Conservation (phyloP, 495 filamentous ascomycete genomes). For the Hypoxylon lienhwacheense region DNA sequence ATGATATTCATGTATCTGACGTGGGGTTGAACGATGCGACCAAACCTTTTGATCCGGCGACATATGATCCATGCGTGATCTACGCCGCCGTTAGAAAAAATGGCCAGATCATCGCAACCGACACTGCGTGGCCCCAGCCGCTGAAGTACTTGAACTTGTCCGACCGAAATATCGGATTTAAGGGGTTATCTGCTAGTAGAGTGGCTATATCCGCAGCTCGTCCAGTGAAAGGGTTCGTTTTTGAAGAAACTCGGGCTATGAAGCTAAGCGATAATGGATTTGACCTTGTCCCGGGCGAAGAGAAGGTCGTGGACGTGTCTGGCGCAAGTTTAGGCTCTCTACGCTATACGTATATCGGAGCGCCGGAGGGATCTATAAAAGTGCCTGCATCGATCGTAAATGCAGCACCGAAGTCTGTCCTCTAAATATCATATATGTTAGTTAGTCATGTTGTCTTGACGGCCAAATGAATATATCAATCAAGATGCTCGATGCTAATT, state of each 20-base stretch:
- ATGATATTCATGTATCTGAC: constrained; percentile 13
- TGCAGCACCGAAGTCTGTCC: too few species aligned
- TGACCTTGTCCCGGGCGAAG: constrained; percentile 49
- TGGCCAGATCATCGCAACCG: constrained; percentile 57
- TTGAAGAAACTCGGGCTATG: constrained; percentile 47
- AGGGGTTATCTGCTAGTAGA: constrained; percentile 11
- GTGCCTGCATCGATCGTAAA: background rate
- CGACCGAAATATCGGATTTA: constrained; percentile 37
- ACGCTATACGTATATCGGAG: constrained; percentile 38
- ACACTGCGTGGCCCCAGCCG: constrained; percentile 79
- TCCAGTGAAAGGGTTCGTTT: constrained; percentile 53
- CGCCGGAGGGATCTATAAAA: constrained; percentile 25
- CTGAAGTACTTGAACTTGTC: constrained; percentile 75
- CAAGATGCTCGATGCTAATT: too few species aligned
- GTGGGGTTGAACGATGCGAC: constrained; percentile 7
- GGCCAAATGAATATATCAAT: too few species aligned
- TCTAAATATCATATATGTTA: too few species aligned
- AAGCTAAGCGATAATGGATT: constrained; percentile 52
- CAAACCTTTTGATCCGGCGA: constrained; percentile 42
- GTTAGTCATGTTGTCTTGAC: too few species aligned
- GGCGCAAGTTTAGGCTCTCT: constrained; percentile 21
- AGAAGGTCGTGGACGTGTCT: constrained; percentile 35
- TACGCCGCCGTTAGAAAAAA: constrained; percentile 49
- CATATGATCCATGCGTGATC: constrained; percentile 52
- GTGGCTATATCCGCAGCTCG: constrained; percentile 41